These are phyloP conservation scores for Umbilicus rupestris DNA, from an alignment of 164 flowering plant genomes.

Conservation along the genomic window DNA sequence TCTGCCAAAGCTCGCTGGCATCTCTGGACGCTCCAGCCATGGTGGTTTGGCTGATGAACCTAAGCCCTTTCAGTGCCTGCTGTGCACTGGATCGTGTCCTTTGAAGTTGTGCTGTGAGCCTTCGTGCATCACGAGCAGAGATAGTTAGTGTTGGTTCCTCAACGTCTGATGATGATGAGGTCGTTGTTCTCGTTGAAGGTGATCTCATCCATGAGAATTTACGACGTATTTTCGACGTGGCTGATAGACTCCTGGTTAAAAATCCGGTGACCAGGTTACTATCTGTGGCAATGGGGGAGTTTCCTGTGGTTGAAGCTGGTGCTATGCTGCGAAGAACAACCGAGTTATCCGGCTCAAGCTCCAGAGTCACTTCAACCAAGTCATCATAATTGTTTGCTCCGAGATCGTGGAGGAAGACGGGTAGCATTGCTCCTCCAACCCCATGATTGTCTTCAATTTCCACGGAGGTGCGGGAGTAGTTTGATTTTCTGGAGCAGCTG, in stretches of 20 bases:
- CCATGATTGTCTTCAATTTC: slow-evolving; percentile 22
- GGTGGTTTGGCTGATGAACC: slow-evolving; percentile 70
- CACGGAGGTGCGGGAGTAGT: slow-evolving; percentile 26
- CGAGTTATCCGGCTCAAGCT: slow-evolving; percentile 45
- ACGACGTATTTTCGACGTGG: slow-evolving; percentile 40
- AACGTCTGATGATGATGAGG: slow-evolving; percentile 19
- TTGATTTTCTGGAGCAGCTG: slow-evolving; percentile 26
- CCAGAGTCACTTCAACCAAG: slow-evolving; percentile 69
- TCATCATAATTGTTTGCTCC: slow-evolving; percentile 28
- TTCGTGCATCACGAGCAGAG: slow-evolving; percentile 50
- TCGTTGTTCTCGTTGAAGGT: slow-evolving; percentile 26
- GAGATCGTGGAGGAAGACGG: slow-evolving; percentile 62
- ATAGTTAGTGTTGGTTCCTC: slow-evolving; percentile 17
- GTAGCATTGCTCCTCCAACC: slow-evolving; percentile 80
- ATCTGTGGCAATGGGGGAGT: slow-evolving; percentile 7
- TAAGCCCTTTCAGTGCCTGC: slow-evolving; percentile 60
- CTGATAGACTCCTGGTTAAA: slow-evolving; percentile 36
- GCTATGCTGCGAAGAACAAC: slow-evolving; percentile 47
- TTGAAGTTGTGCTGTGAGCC: slow-evolving; percentile 38
- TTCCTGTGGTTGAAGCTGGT: slow-evolving; percentile 21
- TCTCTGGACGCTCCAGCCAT: slow-evolving; percentile 15
- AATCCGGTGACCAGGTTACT: slow-evolving; percentile 12
- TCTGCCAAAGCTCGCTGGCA: slow-evolving; percentile 39
- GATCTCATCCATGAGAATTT: slow-evolving; percentile 57
- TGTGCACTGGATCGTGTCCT: slow-evolving; percentile 62